phyloP scores from a whole-genome alignment of 257 asterid genomes.

The Marsdenia floribunda region DNA sequence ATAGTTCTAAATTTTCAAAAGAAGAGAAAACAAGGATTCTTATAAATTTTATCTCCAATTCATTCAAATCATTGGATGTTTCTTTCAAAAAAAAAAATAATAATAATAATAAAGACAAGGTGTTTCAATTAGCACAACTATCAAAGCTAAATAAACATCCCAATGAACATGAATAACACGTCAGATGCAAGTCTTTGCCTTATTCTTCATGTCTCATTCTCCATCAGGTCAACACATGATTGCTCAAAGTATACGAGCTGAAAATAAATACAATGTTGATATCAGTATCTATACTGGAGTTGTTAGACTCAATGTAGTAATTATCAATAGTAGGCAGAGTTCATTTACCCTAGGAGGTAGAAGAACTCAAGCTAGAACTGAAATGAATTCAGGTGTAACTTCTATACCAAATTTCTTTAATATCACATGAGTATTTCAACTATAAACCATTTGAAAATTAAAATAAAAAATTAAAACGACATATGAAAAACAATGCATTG shows the following conservation, averaged over 20 bases:
- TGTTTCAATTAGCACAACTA: neutral
- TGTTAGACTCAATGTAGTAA: neutral
- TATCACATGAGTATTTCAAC: conserved; percentile 21
- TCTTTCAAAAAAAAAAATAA: too few relatives aligned
- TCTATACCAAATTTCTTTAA: conserved; percentile 56
- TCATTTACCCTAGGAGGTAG: conserved; percentile 57
- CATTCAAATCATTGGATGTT: too few relatives aligned
- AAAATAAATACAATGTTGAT: neutral
- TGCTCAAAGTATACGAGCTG: conserved; percentile 62
- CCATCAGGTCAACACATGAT: conserved; percentile 49
- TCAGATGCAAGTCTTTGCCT: conserved; percentile 31
- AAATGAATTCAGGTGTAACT: conserved; percentile 33
- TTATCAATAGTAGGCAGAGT: neutral
- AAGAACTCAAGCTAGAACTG: conserved; percentile 72
- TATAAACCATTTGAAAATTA: conserved; percentile 45
- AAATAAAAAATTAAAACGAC: neutral
- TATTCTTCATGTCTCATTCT: conserved; percentile 80
- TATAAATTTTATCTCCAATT: neutral
- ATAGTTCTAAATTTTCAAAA: too few relatives aligned
- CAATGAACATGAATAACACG: neutral
- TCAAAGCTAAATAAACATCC: neutral
- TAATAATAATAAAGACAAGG: neutral
- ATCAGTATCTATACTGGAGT: neutral
- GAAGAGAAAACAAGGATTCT: neutral
- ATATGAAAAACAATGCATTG: neutral